These are phyloP conservation scores for Hypoxylon sp. DNA, from an alignment of 2,329 filamentous ascomycete species.

Conservation along the genomic window DNA sequence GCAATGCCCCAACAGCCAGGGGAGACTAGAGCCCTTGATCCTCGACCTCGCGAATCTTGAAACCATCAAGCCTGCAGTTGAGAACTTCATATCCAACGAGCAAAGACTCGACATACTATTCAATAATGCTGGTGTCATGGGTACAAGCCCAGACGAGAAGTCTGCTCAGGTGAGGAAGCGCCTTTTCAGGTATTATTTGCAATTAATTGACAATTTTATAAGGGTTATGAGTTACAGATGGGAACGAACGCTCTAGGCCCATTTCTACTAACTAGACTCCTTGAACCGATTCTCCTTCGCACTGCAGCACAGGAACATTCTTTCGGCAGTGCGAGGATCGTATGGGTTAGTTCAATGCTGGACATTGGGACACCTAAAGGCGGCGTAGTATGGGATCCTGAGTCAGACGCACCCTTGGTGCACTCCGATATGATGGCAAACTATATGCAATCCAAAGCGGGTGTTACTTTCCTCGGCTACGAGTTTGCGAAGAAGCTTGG, in stretches of 20 bases:
- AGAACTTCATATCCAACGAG: conserved; percentile 38
- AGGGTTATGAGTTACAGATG: conserved; percentile 52
- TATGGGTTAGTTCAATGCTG: conserved; percentile 35
- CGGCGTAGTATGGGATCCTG: conserved; percentile 16
- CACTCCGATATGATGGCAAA: conserved; percentile 25
- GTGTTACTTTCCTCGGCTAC: conserved; percentile 24
- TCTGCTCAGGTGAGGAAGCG: conserved; percentile 17
- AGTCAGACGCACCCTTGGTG: conserved; percentile 8
- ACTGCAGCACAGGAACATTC: conserved; percentile 13
- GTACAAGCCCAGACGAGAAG: conserved; percentile 25
- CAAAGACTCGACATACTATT: conserved; percentile 45
- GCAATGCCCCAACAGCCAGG: background rate
- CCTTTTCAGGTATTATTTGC: fast-evolving
- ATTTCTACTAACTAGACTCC: conserved; percentile 42
- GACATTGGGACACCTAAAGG: conserved; percentile 25
- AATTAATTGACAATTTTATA: conserved; percentile 15
- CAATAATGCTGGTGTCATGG: conserved; percentile 45
- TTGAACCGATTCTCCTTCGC: conserved; percentile 25
- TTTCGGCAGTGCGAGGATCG: conserved; percentile 13
- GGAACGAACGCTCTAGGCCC: conserved; percentile 50
- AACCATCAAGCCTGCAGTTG: conserved; percentile 34
- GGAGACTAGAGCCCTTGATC: conserved; percentile 12
- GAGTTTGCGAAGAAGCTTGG: conserved; percentile 29
- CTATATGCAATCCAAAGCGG: conserved; percentile 34
- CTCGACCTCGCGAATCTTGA: conserved; percentile 35